Conservation (phyloP, 148 eudicot species). For the Mesembryanthemum crystallinum region DNA sequence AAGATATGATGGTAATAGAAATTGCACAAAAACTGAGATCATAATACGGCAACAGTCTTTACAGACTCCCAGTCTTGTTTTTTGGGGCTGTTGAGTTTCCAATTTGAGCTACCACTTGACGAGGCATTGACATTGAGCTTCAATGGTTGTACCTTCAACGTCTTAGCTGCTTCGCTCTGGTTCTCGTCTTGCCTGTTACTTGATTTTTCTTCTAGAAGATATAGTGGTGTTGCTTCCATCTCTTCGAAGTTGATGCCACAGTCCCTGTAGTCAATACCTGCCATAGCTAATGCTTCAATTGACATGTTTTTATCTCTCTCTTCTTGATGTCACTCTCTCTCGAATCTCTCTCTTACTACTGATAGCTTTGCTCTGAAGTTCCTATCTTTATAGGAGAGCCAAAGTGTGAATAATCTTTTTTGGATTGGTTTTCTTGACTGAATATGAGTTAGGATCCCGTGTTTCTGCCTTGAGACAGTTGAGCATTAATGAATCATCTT, state of each 20-base stretch:
- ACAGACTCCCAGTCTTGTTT: neutral
- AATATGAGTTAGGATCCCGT: no score
- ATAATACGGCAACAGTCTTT: no score
- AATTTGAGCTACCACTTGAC: neutral
- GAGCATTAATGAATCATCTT: no score
- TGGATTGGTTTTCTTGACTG: no score
- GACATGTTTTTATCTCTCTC: constrained; percentile 27
- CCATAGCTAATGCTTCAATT: constrained; percentile 44
- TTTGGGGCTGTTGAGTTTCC: neutral
- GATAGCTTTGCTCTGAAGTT: neutral
- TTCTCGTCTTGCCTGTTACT: neutral
- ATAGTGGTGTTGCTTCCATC: constrained; percentile 23
- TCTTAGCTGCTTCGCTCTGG: neutral
- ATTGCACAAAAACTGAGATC: neutral
- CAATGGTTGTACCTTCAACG: neutral
- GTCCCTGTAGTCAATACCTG: constrained; percentile 34
- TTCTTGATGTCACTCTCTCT: no score
- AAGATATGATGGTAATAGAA: no score
- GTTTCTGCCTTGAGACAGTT: no score
- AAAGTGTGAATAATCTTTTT: neutral
- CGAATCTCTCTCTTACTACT: no score
- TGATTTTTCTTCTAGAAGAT: constrained; percentile 25
- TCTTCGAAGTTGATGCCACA: constrained; percentile 14
- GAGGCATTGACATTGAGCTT: neutral
- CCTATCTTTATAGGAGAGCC: constrained; percentile 14